Percentiles rank a stretch among this genome's conserved stretches.
phyloP scores from a whole-genome alignment of 305 asterid species.

The Coffea humblotiana region DNA sequence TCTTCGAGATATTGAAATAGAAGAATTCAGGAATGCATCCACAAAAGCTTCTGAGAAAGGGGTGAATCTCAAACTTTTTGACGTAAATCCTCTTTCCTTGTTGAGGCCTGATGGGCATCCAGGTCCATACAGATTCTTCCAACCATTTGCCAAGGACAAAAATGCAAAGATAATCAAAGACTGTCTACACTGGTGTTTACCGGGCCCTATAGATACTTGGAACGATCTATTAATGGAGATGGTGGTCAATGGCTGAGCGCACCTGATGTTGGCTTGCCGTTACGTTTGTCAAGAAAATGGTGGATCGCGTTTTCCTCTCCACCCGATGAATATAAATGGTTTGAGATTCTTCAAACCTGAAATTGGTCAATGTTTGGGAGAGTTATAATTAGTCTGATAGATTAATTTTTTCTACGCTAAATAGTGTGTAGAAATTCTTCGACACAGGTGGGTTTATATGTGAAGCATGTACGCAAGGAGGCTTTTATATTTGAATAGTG shows the following conservation, averaged over 20 bases:
- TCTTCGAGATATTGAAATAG: slow-evolving; percentile 44
- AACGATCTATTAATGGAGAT: slow-evolving; percentile 75
- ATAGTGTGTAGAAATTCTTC: neutral
- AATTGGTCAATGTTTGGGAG: neutral
- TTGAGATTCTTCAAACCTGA: slow-evolving; percentile 9
- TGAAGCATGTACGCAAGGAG: no score
- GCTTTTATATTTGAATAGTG: no score
- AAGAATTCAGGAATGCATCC: slow-evolving; percentile 47
- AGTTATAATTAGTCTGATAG: neutral
- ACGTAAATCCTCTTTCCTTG: slow-evolving; percentile 59
- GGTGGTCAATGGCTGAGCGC: slow-evolving; percentile 40
- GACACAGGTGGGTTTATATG: no score
- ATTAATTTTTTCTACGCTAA: neutral
- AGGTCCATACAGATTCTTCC: slow-evolving; percentile 59
- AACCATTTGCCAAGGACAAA: slow-evolving; percentile 42
- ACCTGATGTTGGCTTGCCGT: neutral
- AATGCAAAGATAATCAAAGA: slow-evolving; percentile 50
- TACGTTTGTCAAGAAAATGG: neutral
- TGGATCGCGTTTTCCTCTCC: neutral
- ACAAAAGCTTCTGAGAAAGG: slow-evolving; percentile 47
- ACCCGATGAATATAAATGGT: neutral
- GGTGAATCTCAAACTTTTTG: slow-evolving; percentile 55
- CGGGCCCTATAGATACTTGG: slow-evolving; percentile 89
- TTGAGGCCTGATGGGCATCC: slow-evolving; percentile 92
- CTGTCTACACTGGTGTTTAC: slow-evolving; percentile 92